Evolutionary conservation across 2,329 filamentous ascomycete genomes (phyloP).

Genomic region (Zasmidium angulare): DNA sequence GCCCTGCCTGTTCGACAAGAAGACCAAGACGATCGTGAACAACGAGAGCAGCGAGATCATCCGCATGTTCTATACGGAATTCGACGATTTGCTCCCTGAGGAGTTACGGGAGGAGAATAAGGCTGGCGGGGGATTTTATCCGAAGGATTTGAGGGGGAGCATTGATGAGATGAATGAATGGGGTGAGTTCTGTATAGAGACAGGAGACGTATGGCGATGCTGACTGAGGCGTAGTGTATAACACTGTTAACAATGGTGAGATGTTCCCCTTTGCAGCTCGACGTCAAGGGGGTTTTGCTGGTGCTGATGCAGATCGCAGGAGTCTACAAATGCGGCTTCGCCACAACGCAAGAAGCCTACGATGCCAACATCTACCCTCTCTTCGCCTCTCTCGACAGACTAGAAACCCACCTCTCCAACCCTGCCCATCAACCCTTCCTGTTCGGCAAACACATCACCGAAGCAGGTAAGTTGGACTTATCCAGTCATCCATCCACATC

Average conservation of each 20-base stretch:
- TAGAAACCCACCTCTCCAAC: slow-evolving; percentile 67
- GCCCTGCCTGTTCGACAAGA: slow-evolving; percentile 72
- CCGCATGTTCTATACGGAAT: slow-evolving; percentile 80
- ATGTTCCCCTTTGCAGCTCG: neutral
- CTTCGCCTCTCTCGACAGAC: slow-evolving; percentile 74
- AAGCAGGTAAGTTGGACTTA: slow-evolving; percentile 51
- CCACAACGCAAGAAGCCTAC: slow-evolving; percentile 79
- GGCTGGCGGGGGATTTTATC: slow-evolving; percentile 64
- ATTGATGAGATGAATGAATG: slow-evolving; percentile 80
- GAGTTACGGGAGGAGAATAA: slow-evolving; percentile 57
- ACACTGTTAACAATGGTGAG: slow-evolving; percentile 48
- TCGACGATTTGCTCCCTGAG: slow-evolving; percentile 58
- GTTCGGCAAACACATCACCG: slow-evolving; percentile 73
- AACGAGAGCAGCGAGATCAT: slow-evolving; percentile 92
- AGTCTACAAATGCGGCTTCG: slow-evolving; percentile 63
- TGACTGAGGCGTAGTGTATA: slow-evolving; percentile 44
- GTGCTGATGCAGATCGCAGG: slow-evolving; percentile 28
- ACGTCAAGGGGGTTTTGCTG: slow-evolving; percentile 20
- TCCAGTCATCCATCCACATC: slow-evolving; percentile 67
- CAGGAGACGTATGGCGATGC: neutral
- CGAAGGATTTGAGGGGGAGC: slow-evolving; percentile 58
- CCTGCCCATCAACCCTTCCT: slow-evolving; percentile 61
- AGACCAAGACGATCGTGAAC: slow-evolving; percentile 69
- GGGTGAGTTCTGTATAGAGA: slow-evolving; percentile 43
- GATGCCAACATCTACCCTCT: slow-evolving; percentile 69